These are phyloP conservation scores for Fusarium virguliforme DNA, from an alignment of 2,329 filamentous ascomycete genomes.

Conservation along the genomic window DNA sequence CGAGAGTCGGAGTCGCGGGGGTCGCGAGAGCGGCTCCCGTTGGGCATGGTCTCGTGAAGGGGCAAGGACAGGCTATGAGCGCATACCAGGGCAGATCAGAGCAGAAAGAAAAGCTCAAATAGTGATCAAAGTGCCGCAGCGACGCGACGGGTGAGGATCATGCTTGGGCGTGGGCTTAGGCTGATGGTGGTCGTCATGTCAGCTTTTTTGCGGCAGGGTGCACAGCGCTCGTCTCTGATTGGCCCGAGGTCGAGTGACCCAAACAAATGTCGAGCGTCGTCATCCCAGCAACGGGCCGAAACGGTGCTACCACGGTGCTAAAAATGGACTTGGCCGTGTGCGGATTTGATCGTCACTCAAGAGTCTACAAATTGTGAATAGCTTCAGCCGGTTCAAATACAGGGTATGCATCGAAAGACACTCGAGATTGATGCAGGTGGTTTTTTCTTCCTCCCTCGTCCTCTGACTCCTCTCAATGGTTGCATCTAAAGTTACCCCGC, in stretches of 20 bases:
- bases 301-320: neutral
- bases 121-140: conserved; percentile 17
- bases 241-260: conserved; percentile 28
- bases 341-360: neutral
- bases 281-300: conserved; percentile 37
- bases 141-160: conserved; percentile 22
- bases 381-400: neutral
- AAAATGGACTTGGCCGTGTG: neutral
- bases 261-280: conserved; percentile 43
- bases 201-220: conserved; percentile 39
- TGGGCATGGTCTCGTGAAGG: conserved; percentile 41
- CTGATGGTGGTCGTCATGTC: conserved; percentile 36
- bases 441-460: neutral
- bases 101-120: conserved; percentile 1
- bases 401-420: neutral
- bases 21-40: conserved; percentile 45
- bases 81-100: conserved; percentile 37
- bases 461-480: neutral
- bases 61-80: conserved; percentile 31
- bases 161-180: conserved; percentile 29
- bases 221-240: conserved; percentile 42
- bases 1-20: conserved; percentile 45
- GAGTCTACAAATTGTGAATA: conserved; percentile 1
- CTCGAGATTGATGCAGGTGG: neutral
- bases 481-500: neutral